Evolutionary conservation across 495 filamentous ascomycete species (phyloP).

Genomic region (Hamigera avellanea): DNA sequence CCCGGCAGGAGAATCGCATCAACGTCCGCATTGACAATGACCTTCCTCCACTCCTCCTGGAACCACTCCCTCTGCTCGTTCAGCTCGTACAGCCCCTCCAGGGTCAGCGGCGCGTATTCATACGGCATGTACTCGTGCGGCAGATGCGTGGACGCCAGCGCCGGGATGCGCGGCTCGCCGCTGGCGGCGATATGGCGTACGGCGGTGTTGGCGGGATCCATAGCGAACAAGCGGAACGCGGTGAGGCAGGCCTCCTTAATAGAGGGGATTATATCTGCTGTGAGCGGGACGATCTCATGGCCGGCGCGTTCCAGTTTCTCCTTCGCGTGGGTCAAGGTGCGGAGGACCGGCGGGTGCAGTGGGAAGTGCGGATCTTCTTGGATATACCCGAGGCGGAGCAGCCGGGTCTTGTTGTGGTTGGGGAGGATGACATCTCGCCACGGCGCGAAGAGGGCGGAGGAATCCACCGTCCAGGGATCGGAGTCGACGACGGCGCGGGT

Average conservation of each 20-base stretch:
- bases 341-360: conserved; percentile 42
- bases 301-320: conserved; percentile 23
- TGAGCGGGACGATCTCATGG: conserved; percentile 26
- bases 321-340: conserved; percentile 31
- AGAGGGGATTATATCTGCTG: conserved; percentile 1
- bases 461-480: conserved; percentile 32
- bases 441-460: conserved; percentile 4
- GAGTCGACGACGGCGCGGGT: conserved; percentile 34
- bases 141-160: conserved; percentile 8
- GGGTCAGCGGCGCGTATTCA: conserved; percentile 5
- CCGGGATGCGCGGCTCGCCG: conserved; percentile 13
- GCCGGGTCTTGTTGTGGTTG: too few relatives aligned
- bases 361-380: conserved; percentile 34
- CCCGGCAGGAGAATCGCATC: conserved; percentile 30
- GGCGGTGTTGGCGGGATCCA: conserved; percentile 10
- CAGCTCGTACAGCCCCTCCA: conserved; percentile 12
- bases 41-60: conserved; percentile 15
- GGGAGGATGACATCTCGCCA: conserved; percentile 7
- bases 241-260: conserved; percentile 5
- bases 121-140: conserved; percentile 5
- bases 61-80: conserved; percentile 14
- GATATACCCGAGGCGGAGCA: not conserved
- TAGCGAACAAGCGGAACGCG: conserved; percentile 11
- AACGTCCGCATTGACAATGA: conserved; percentile 21
- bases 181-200: conserved; percentile 11